phyloP scores from a whole-genome alignment of 352 stramenopile genomes.

The Phytopythium oedochilum region DNA sequence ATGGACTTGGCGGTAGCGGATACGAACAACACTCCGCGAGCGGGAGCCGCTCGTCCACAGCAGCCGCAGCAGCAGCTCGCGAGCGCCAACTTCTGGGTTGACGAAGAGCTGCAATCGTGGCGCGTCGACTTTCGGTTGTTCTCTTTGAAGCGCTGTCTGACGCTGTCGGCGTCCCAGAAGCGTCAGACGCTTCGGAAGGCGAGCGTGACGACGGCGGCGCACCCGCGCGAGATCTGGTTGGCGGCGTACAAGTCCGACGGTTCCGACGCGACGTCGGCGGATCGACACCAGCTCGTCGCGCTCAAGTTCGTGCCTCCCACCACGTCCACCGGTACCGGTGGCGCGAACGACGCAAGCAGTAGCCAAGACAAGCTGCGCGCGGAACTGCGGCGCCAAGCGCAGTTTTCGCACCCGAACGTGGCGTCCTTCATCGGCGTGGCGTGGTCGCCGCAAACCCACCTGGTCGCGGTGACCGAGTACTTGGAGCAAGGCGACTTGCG shows the following conservation, averaged over 20 bases:
- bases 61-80: constrained; percentile 8
- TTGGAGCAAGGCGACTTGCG: constrained; percentile 64
- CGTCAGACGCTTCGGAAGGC: constrained; percentile 33
- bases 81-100: constrained; percentile 59
- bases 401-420: constrained; percentile 62
- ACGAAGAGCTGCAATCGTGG: constrained; percentile 65
- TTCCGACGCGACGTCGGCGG: constrained; percentile 8
- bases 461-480: constrained; percentile 73
- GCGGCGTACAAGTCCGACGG: constrained; percentile 29
- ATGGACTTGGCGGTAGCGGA: constrained; percentile 4
- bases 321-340: constrained; percentile 8
- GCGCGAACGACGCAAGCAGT: background rate
- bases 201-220: constrained; percentile 19
- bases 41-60: background rate
- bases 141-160: constrained; percentile 55
- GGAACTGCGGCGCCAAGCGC: constrained; percentile 53
- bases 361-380: constrained; percentile 51
- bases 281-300: constrained; percentile 35
- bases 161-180: constrained; percentile 34
- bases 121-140: constrained; percentile 57
- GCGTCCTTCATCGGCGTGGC: constrained; percentile 64
- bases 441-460: constrained; percentile 60
- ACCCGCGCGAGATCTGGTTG: constrained; percentile 56
- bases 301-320: constrained; percentile 51
- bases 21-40: constrained; percentile 1